A percentile compares a stretch with the other conserved stretches of the same genome.
phyloP scores from a whole-genome alignment of 768 basidiomycete species.

The Lactarius tabidus region DNA sequence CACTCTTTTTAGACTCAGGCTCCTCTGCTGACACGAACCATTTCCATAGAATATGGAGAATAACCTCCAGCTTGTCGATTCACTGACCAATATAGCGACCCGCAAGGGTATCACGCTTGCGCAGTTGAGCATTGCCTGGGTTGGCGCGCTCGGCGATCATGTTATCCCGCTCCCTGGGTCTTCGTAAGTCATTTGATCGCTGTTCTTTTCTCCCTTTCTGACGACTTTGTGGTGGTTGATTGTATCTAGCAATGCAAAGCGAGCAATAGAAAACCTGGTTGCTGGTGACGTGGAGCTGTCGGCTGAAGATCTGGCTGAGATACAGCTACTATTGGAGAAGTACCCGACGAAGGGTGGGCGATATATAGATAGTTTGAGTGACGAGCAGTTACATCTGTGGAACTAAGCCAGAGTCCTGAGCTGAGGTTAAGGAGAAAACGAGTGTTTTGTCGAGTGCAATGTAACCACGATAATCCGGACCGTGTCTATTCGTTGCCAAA shows the following conservation, averaged over 20 bases:
- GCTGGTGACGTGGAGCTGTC: conserved; percentile 38
- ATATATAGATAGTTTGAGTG: conserved; percentile 31
- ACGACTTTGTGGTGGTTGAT: background rate
- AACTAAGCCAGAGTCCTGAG: background rate
- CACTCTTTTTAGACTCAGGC: conserved; percentile 4
- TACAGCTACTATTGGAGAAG: conserved; percentile 37
- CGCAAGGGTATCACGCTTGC: conserved; percentile 41
- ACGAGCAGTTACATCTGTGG: conserved; percentile 33
- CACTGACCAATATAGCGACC: conserved; percentile 37
- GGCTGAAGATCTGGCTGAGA: conserved; percentile 36
- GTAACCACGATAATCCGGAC: no score
- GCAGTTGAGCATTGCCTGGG: conserved; percentile 41
- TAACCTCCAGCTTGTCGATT: conserved; percentile 42
- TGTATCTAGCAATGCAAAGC: conserved; percentile 34
- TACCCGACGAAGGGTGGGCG: conserved; percentile 40
- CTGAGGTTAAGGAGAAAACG: background rate
- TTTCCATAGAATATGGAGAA: conserved; percentile 35
- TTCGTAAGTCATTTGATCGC: conserved; percentile 31
- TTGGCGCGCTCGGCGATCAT: conserved; percentile 34
- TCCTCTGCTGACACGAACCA: conserved; percentile 13
- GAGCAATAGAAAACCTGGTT: conserved; percentile 41
- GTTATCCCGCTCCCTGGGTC: conserved; percentile 48
- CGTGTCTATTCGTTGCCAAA: background rate
- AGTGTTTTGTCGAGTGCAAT: background rate
- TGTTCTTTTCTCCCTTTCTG: background rate